Percentiles rank a stretch among this genome's conserved stretches.
phyloP scores from a whole-genome alignment of 768 basidiomycete genomes.

The Suillus lakei region DNA sequence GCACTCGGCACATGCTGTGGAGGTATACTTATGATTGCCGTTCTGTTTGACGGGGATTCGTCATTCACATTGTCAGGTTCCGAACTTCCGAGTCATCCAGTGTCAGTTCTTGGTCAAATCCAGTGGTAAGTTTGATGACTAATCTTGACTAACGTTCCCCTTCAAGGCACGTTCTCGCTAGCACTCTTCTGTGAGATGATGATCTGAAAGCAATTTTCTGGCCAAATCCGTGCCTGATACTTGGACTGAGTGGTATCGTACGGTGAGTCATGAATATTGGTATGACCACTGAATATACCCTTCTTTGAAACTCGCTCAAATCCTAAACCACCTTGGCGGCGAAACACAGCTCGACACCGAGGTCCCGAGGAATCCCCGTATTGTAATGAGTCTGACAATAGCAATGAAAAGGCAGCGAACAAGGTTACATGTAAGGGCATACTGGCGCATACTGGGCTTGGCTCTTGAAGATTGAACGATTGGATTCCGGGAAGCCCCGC shows the following conservation, averaged over 20 bases:
- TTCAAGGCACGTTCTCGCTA: neutral
- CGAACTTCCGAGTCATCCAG: slow-evolving; percentile 6
- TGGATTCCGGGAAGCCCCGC: neutral
- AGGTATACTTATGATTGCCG: slow-evolving; percentile 1
- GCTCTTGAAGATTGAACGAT: neutral
- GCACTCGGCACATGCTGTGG: neutral
- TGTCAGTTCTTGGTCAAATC: neutral
- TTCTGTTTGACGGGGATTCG: neutral
- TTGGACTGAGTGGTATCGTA: neutral
- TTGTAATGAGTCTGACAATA: neutral
- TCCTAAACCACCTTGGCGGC: neutral
- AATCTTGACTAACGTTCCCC: neutral
- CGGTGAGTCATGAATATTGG: neutral
- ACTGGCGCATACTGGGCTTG: too few relatives aligned
- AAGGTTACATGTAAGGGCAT: neutral
- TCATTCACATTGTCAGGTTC: neutral
- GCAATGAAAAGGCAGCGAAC: neutral
- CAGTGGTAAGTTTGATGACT: slow-evolving; percentile 3
- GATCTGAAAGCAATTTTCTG: neutral
- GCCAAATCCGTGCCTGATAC: neutral
- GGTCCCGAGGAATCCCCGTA: slow-evolving; percentile 16
- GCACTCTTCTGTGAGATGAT: neutral
- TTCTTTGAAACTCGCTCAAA: slow-evolving; percentile 2
- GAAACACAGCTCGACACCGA: slow-evolving; percentile 5
- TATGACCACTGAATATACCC: slow-evolving; percentile 1